These are phyloP conservation scores for Baeospora myosura DNA, from an alignment of 1,284 basidiomycete genomes.

Conservation along the genomic window DNA sequence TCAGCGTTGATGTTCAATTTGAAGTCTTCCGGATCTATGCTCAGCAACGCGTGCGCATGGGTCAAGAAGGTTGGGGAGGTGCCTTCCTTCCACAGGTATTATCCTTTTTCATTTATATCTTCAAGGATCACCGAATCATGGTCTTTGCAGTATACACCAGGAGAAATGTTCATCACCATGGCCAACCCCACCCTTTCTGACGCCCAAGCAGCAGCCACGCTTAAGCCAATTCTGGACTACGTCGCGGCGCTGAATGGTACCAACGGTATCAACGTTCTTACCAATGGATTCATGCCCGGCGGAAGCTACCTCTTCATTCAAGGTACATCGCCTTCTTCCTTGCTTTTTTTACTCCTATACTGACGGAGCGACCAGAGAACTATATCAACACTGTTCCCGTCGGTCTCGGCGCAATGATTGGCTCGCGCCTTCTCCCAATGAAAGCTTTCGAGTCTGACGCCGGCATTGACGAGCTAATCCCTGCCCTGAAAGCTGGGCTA, in stretches of 20 bases:
- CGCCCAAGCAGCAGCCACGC: neutral
- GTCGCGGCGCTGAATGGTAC: neutral
- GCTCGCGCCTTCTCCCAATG: slow-evolving; percentile 31
- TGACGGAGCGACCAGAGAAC: no score
- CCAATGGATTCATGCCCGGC: neutral
- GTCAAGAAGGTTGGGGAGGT: slow-evolving; percentile 33
- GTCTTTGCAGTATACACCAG: neutral
- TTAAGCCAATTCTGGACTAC: neutral
- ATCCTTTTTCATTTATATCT: neutral
- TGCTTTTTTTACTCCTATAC: no score
- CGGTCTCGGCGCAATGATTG: slow-evolving; percentile 32
- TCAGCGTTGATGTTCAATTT: slow-evolving; percentile 5
- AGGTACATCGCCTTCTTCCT: neutral
- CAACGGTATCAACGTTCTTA: neutral
- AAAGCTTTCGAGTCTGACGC: slow-evolving; percentile 19
- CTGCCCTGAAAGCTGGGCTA: slow-evolving; percentile 17
- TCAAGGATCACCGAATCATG: neutral
- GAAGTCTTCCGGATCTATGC: slow-evolving; percentile 17
- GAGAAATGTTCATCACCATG: neutral
- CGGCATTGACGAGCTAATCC: slow-evolving; percentile 28
- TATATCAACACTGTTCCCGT: slow-evolving; percentile 12
- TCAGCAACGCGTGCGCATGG: slow-evolving; percentile 23
- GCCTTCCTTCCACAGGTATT: slow-evolving; percentile 4
- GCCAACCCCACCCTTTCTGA: neutral
- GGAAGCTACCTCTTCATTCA: neutral